These are phyloP conservation scores for Mycena belliarum DNA, from an alignment of 768 basidiomycete genomes.

Conservation along the genomic window DNA sequence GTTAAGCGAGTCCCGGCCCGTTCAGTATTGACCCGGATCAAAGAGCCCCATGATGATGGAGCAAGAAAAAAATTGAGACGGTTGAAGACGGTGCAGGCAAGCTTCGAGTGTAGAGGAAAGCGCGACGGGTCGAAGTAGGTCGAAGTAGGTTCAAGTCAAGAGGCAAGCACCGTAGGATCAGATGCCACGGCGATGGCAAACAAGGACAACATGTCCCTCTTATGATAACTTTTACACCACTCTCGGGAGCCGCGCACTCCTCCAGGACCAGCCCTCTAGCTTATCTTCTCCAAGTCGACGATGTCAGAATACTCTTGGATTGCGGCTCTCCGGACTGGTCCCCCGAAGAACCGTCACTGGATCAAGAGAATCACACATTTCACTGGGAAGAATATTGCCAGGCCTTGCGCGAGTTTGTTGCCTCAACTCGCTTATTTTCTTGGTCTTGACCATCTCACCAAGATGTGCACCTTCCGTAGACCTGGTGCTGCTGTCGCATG, in stretches of 20 bases:
- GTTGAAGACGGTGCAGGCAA: too few relatives aligned
- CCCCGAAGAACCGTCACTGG: slow-evolving; percentile 51
- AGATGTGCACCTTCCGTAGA: slow-evolving; percentile 82
- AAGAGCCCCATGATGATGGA: too few relatives aligned
- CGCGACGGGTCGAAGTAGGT: too few relatives aligned
- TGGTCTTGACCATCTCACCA: slow-evolving; percentile 18
- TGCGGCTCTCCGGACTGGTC: slow-evolving; percentile 91
- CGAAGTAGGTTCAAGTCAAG: too few relatives aligned
- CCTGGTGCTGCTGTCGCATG: slow-evolving; percentile 92
- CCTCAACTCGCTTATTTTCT: neutral
- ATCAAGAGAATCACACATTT: slow-evolving; percentile 33
- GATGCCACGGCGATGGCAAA: neutral
- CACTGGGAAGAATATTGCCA: slow-evolving; percentile 69
- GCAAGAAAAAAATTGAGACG: too few relatives aligned
- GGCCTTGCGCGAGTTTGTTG: slow-evolving; percentile 66
- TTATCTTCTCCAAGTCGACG: slow-evolving; percentile 92
- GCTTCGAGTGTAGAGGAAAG: too few relatives aligned
- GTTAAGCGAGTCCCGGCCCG: too few relatives aligned
- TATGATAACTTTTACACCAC: slow-evolving; percentile 95
- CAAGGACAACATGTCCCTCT: neutral
- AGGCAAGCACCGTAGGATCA: too few relatives aligned
- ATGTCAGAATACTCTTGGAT: slow-evolving; percentile 90
- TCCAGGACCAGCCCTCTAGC: slow-evolving; percentile 64
- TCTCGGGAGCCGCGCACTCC: slow-evolving; percentile 81
- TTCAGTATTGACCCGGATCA: too few relatives aligned